Evolutionary conservation across 2,329 filamentous ascomycete genomes (phyloP).

Genomic region (Pseudogymnoascus sp.): DNA sequence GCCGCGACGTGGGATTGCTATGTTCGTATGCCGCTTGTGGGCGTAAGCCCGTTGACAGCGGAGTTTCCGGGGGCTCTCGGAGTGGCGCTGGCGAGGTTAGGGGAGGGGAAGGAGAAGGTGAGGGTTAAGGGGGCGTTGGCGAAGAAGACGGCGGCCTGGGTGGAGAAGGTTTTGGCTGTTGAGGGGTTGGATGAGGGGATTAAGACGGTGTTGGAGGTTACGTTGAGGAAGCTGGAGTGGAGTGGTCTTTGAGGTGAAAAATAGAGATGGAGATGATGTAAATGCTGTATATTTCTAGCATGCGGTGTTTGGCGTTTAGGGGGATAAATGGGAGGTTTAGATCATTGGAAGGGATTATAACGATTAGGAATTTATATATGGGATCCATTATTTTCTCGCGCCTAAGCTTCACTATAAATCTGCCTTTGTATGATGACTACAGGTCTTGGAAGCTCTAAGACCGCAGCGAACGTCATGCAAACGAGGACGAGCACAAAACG

Average conservation of each 20-base stretch:
- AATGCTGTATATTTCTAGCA: background rate
- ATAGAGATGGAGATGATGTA: background rate
- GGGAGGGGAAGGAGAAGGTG: constrained; percentile 39
- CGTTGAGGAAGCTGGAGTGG: constrained; percentile 22
- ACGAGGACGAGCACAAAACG: too few species aligned
- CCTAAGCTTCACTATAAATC: background rate
- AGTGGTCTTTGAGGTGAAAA: background rate
- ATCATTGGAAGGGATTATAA: background rate
- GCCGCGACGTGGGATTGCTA: constrained; percentile 63
- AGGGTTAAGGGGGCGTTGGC: constrained; percentile 42
- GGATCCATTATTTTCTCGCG: background rate
- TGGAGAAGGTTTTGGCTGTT: constrained; percentile 44
- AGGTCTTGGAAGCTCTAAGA: too few species aligned
- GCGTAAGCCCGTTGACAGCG: constrained; percentile 54
- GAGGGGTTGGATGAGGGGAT: constrained; percentile 51
- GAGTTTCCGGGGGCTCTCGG: constrained; percentile 55
- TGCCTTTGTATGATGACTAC: too few species aligned
- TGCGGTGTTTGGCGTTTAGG: background rate
- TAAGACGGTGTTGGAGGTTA: constrained; percentile 48
- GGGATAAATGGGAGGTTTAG: background rate
- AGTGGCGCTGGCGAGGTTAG: constrained; percentile 57
- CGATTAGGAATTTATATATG: background rate
- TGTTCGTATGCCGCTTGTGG: constrained; percentile 64
- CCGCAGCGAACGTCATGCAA: too few species aligned
- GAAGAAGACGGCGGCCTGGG: constrained; percentile 47